Evolutionary conservation across 148 eudicot species (phyloP), one percentile per base, ranked within the genome.

Genomic region (Rhododendron vialii): DNA sequence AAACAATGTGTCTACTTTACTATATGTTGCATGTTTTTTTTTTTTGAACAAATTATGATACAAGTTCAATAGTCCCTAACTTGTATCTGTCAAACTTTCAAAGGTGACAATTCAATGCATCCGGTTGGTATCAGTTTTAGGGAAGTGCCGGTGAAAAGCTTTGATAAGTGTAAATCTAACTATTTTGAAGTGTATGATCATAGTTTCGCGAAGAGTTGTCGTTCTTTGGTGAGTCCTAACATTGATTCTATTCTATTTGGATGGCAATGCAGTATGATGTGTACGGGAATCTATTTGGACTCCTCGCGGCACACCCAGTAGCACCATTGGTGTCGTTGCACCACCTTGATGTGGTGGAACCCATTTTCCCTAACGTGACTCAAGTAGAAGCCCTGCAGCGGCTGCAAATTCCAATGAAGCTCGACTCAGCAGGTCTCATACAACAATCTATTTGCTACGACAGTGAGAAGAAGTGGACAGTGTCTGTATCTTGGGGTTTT

Each of bases 261-360:
- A 13, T 86, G 43, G 36, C 38, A 80, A 74, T 82, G 45, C 94
- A 92, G 94, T 92, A 89, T 84, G 94, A 92, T 80, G 93, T 92
- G 38, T 90, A 92, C 12, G 94, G 94, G 67, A 91, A 90, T 91
- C 87, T 92, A 22, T 92, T 91, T 75, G 94, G 94, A 38, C 88
- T 92, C 47, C 91, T 92, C 48, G 90, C 94, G 2, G 91, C 94
- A 20, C 94, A 92, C 78, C 94, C 94, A 1, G 90, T 92, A 11
- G 87, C 93, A 3, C 94, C 94, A 3, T 83, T 92, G 14, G 93
- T 92, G 67, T 81, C 93, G 0, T 84, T 92, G 55, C 94, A 92
- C 85, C 94, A 92, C 83, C 90, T 92, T 15, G 94, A 92, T 61
- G 93, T 92, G 77, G 94, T 92, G 11, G 93, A 92, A 59, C 94